Evolutionary conservation across 352 stramenopile genomes (phyloP).

Genomic region (Phytophthora quininea): DNA sequence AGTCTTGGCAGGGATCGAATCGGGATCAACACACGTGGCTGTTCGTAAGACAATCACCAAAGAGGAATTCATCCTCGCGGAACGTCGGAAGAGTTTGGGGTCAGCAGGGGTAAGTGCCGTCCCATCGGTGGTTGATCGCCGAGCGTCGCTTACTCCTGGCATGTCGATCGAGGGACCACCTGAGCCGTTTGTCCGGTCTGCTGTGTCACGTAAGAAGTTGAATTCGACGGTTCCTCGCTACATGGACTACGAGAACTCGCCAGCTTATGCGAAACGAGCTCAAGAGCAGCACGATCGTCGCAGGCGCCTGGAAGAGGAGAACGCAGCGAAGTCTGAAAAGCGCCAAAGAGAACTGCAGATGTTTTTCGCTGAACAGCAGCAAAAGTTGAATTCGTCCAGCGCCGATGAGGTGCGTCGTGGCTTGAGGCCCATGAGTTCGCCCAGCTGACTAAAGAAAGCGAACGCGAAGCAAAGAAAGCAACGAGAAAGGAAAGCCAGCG

Average conservation of each 20-base stretch:
- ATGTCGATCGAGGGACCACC: constrained; percentile 23
- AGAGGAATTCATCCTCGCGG: constrained; percentile 42
- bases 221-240: constrained; percentile 63
- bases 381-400: constrained; percentile 43
- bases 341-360: constrained; percentile 57
- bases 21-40: constrained; percentile 17
- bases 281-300: constrained; percentile 68
- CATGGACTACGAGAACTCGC: constrained; percentile 60
- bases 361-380: constrained; percentile 54
- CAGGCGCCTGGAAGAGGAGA: constrained; percentile 68
- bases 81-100: constrained; percentile 51
- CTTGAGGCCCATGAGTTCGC: constrained; percentile 57
- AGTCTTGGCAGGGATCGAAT: constrained; percentile 35
- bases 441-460: constrained; percentile 33
- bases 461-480: constrained; percentile 20
- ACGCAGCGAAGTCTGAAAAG: constrained; percentile 61
- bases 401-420: constrained; percentile 60
- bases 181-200: constrained; percentile 39
- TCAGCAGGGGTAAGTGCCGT: constrained; percentile 25
- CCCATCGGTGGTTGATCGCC: constrained; percentile 27
- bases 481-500: constrained; percentile 20
- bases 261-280: constrained; percentile 51
- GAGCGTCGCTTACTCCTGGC: constrained; percentile 32
- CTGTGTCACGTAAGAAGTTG: constrained; percentile 47
- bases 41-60: constrained; percentile 44